phyloP scores from a whole-genome alignment of 2,329 filamentous ascomycete species.

The Ceratocystis cacaofunesta region DNA sequence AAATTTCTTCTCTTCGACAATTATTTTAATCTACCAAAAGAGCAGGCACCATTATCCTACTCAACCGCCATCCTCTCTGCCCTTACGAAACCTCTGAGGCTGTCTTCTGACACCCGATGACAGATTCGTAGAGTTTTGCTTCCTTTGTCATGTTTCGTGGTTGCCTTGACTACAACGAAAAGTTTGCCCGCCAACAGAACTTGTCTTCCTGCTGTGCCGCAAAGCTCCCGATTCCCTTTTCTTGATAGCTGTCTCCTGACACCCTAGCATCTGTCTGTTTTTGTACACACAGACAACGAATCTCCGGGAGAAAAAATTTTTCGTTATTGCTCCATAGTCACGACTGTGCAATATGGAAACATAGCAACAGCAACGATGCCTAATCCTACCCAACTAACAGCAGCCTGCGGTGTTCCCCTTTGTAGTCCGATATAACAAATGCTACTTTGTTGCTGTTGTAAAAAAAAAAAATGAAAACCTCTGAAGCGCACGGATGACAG shows the following conservation, averaged over 20 bases:
- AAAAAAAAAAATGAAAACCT: neutral
- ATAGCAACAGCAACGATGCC: no score
- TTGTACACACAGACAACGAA: neutral
- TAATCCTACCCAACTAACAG: no score
- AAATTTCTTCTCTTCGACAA: no score
- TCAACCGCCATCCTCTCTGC: neutral
- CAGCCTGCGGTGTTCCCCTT: no score
- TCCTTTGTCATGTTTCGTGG: neutral
- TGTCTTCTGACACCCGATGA: neutral
- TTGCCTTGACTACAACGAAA: neutral
- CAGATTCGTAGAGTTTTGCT: neutral
- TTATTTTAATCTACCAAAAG: no score
- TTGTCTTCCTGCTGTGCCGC: neutral
- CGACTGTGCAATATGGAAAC: no score
- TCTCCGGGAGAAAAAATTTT: neutral
- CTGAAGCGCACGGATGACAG: neutral
- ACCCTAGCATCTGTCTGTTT: neutral
- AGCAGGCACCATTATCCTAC: no score
- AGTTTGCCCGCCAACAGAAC: neutral
- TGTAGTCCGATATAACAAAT: neutral
- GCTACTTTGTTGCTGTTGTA: neutral
- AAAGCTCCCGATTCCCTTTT: neutral
- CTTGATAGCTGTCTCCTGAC: conserved; percentile 1
- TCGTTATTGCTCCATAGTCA: no score
- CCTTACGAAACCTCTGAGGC: neutral